Evolutionary conservation across 1,284 basidiomycete genomes (phyloP), one percentile per base, ranked within the genome.

Genomic region (Leccinum laetum): DNA sequence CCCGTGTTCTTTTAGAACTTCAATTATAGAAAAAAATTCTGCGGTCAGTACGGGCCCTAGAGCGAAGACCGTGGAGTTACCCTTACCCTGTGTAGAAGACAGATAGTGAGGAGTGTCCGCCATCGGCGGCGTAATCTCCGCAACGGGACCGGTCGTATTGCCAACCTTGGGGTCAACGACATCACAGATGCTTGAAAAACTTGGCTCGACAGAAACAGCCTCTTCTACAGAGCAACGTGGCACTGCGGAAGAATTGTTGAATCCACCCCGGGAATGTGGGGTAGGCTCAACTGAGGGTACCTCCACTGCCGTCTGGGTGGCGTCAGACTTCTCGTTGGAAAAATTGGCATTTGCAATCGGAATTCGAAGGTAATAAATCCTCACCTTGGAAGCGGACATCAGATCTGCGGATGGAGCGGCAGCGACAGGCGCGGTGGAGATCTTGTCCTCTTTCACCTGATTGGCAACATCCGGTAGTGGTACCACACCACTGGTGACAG

Each of bases 281-380:
- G 37, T 55, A 67, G 53, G 59, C 69, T 73, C 72, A 53, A 65
- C 53, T 63, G 72, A 70, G 64, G 61, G 65, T 61, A 14, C 65
- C 64, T 74, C 37, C 5, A 21, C 39, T 14, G 14, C 41, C 13
- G 6, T 53, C 58, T 55, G 61, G 58, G 62, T 21, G 9, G 53
- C 37, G 21, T 60, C 53, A 35, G 49, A 60, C 41, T 58, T 60
- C 58, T 64, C 56, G 69, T 63, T 58, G 21, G 6, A 52, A 2
- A 58, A 5, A 55, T 74, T 65, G 73, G 16, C 11, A 60, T 29
- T 29, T 57, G 53, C 32, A 58, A 32, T 56, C 41, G 32, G 32
- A 58, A 32, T 44, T 11, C 21, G 41, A 62, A 39, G 37, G 61
- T 26, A 24, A 46, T 4, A 37, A 7, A 3, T 58, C 41, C 70